These are phyloP conservation scores for Setaria viridis DNA, from an alignment of 202 grass and related monocot genomes.

Conservation along the genomic window DNA sequence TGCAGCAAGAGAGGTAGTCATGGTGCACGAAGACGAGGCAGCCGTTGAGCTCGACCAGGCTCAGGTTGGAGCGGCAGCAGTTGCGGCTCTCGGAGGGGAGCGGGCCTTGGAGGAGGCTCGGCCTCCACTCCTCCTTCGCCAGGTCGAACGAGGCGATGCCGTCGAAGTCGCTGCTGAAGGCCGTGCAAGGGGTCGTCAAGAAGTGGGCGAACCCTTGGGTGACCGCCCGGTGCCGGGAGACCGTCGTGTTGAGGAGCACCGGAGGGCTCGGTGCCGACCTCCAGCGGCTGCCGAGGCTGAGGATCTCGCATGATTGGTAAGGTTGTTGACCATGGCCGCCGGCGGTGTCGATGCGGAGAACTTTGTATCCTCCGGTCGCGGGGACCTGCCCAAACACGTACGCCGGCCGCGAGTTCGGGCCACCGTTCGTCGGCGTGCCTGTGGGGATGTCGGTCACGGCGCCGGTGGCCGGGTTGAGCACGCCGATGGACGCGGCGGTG, in stretches of 20 bases:
- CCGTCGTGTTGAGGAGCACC: neutral
- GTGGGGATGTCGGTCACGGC: neutral
- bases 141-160: neutral
- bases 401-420: fast-evolving
- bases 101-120: neutral
- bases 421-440: too few relatives aligned
- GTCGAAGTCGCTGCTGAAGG: neutral
- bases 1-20: neutral
- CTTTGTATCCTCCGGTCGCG: neutral
- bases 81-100: neutral
- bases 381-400: neutral
- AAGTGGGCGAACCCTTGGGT: neutral
- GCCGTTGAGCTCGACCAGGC: too few relatives aligned
- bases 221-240: neutral
- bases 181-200: neutral
- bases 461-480: neutral
- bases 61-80: neutral
- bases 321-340: fast-evolving
- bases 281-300: neutral
- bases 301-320: neutral
- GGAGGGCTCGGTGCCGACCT: neutral
- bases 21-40: too few relatives aligned
- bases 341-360: neutral
- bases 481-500: neutral
- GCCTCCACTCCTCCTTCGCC: neutral